Evolutionary conservation across 495 filamentous ascomycete genomes (phyloP).

Genomic region (Lindgomyces ingoldianus): DNA sequence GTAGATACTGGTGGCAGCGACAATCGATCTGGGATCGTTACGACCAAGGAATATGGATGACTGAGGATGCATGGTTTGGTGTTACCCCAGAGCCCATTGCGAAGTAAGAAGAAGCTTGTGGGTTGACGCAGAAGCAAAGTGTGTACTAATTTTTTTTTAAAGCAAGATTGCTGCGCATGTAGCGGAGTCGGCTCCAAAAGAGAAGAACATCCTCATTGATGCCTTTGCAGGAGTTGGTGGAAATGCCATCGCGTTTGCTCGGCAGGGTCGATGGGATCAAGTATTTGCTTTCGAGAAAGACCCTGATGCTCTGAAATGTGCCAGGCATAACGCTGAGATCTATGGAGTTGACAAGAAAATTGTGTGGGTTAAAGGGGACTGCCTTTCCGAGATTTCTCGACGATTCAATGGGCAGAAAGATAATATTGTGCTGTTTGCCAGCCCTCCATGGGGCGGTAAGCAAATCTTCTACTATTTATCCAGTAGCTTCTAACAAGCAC

Average conservation of each 20-base stretch:
- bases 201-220: constrained; percentile 69
- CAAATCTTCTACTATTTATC: neutral
- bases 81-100: constrained; percentile 92
- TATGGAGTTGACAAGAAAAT: constrained; percentile 82
- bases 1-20: constrained; percentile 85
- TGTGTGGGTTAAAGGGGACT: constrained; percentile 81
- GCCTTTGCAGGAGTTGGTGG: constrained; percentile 89
- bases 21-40: constrained; percentile 83
- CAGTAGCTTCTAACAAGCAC: neutral
- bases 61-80: constrained; percentile 91
- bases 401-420: constrained; percentile 21
- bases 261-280: constrained; percentile 69
- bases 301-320: constrained; percentile 73
- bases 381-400: constrained; percentile 60
- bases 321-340: constrained; percentile 85
- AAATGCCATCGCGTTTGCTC: constrained; percentile 92
- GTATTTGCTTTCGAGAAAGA: constrained; percentile 89
- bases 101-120: constrained; percentile 57
- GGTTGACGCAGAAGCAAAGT: too few relatives aligned
- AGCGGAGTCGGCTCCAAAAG: constrained; percentile 52
- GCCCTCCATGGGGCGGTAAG: constrained; percentile 91
- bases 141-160: too few relatives aligned
- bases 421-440: constrained; percentile 74
- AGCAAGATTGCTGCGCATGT: constrained; percentile 83
- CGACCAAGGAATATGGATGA: constrained; percentile 84